phyloP scores from a whole-genome alignment of 371 early-diverging fungal genomes.

The Apophysomyces sp. region DNA sequence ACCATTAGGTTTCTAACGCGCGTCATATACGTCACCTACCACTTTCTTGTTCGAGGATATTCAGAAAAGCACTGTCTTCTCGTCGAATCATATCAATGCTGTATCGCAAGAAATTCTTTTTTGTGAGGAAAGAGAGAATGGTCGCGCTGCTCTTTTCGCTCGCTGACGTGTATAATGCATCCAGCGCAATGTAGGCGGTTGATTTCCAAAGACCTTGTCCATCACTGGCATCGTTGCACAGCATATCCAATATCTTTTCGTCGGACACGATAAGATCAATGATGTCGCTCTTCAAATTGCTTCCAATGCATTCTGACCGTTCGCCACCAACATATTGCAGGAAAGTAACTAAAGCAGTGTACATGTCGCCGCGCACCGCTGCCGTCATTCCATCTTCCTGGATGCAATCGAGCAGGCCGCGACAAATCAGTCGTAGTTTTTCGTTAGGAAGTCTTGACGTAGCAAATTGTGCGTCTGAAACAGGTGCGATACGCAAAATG shows the following conservation, averaged over 20 bases:
- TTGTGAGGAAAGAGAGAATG: conserved; percentile 64
- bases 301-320: background rate
- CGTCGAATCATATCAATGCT: conserved; percentile 63
- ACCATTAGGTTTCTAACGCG: background rate
- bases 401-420: conserved; percentile 67
- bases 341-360: conserved; percentile 73
- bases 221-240: conserved; percentile 83
- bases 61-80: conserved; percentile 68
- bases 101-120: conserved; percentile 68
- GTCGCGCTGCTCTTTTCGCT: conserved; percentile 46
- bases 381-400: conserved; percentile 58
- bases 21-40: conserved; percentile 26
- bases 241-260: conserved; percentile 65
- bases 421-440: conserved; percentile 55
- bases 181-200: conserved; percentile 78
- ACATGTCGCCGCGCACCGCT: conserved; percentile 80
- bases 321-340: conserved; percentile 54
- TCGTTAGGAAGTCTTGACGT: conserved; percentile 55
- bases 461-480: conserved; percentile 15
- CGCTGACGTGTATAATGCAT: conserved; percentile 63
- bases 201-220: conserved; percentile 83
- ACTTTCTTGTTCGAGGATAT: conserved; percentile 52
- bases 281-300: conserved; percentile 23
- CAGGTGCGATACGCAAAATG: conserved; percentile 25
- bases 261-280: conserved; percentile 40